Evolutionary conservation across 495 filamentous ascomycete species (phyloP), one percentile per base, ranked within the genome.

Genomic region (Chlorociboria aeruginascens): DNA sequence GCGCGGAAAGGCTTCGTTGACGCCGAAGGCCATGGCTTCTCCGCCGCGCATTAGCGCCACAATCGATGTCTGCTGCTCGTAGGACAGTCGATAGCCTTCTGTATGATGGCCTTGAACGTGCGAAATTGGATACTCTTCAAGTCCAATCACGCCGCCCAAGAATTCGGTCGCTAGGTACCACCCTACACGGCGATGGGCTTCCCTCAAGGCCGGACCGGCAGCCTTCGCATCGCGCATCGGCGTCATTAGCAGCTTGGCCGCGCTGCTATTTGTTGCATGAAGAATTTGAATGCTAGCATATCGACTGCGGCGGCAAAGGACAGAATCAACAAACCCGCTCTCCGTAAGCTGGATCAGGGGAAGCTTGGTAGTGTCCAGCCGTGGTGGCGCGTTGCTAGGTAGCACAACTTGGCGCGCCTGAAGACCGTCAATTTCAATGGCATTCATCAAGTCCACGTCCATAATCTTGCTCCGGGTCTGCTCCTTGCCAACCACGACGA

Each of bases 21-120:
- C 68, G 6, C 80, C 79, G 6, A 69, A 63, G n/a, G 80, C 81
- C 75, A 85, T 78, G 10, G 79, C 65, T 57, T 82, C 78, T 25
- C 80, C 79, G 14, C 74, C 80, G 29, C 80, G 75, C 80, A 84
- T 82, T 20, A 84, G 59, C 0, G 77, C 61, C 10, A 84, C 68
- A 37, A 85, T 82, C 12, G 68, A 51, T 3, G 77, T 83, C 14
- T 62, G 49, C 8, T 62, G 7, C 59, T 85, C 76, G 35, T 71
- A 32, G 0, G 46, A 33, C 7, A 83, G 67, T 8, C 70, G 70
- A 55, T 78, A 66, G n/a, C 80, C 79, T 1, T 28, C 51, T 3
- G 64, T 72, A 7, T 35, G 12, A 38, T 71, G 48, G 25, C 71
- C 74, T 46, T 78, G 73, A 1, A 81, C 74, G 50, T 83, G 75